A percentile compares a stretch with the other conserved stretches of the same genome.
phyloP scores from a whole-genome alignment of 192 early-diverging fungal genomes.

The Backusella sp. region DNA sequence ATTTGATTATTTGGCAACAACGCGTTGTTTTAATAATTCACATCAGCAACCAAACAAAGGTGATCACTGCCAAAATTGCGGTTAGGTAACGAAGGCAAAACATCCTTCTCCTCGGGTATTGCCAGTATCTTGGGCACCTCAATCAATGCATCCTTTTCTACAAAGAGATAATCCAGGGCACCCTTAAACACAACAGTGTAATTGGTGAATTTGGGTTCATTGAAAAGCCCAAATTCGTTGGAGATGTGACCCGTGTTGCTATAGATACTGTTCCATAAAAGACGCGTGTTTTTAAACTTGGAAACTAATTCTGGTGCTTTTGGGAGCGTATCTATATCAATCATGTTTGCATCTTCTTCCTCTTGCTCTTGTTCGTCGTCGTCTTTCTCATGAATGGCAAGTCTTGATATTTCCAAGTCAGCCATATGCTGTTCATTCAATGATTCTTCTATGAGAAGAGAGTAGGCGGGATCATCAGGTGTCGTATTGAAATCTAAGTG shows the following conservation, averaged over 20 bases:
- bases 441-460: constrained; percentile 8
- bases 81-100: constrained; percentile 34
- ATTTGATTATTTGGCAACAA: background rate
- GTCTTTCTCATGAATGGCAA: constrained; percentile 5
- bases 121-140: background rate
- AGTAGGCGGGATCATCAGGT: constrained; percentile 25
- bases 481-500: constrained; percentile 29
- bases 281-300: background rate
- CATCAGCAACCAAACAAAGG: constrained; percentile 19
- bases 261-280: constrained; percentile 25
- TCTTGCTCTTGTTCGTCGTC: background rate
- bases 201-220: constrained; percentile 36
- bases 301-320: background rate
- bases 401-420: constrained; percentile 17
- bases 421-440: constrained; percentile 10
- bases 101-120: constrained; percentile 17
- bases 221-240: background rate
- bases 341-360: background rate
- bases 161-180: constrained; percentile 37
- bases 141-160: background rate
- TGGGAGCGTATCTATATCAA: background rate
- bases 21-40: background rate
- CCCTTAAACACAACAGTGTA: constrained; percentile 29
- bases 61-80: constrained; percentile 38
- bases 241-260: constrained; percentile 8